A percentile compares a stretch with the other conserved stretches of the same genome.
Evolutionary conservation across 345 rosid genomes (phyloP).

Genomic region (Populus euphratica): DNA sequence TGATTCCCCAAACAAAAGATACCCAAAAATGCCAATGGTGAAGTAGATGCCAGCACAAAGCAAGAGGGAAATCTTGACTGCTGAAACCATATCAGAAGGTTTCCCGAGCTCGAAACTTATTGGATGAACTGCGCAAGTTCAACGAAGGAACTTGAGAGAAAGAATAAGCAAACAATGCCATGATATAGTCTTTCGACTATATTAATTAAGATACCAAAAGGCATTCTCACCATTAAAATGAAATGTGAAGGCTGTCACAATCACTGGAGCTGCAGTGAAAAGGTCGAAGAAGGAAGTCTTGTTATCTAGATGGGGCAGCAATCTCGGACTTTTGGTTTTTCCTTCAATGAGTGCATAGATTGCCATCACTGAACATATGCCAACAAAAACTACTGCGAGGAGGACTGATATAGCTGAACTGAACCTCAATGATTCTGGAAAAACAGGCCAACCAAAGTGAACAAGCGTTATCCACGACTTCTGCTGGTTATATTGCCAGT

Average conservation of each 20-base stretch:
- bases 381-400: constrained; percentile 72
- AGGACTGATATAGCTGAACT: constrained; percentile 62
- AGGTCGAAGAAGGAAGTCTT: constrained; percentile 58
- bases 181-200: not conserved
- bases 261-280: constrained; percentile 86
- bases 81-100: constrained; percentile 58
- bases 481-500: constrained; percentile 1
- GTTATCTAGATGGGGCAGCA: constrained; percentile 52
- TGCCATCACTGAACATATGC: constrained; percentile 61
- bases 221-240: constrained; percentile 69
- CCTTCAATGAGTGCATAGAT: constrained; percentile 59
- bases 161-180: not conserved
- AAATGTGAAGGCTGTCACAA: constrained; percentile 85
- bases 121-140: constrained; percentile 25
- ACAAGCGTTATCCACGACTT: not conserved
- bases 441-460: constrained; percentile 7
- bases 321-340: constrained; percentile 53
- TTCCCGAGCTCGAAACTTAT: constrained; percentile 62
- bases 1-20: constrained; percentile 72
- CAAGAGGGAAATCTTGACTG: constrained; percentile 53
- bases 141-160: not conserved
- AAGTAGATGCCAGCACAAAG: constrained; percentile 64
- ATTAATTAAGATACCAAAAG: not conserved
- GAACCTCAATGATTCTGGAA: constrained; percentile 55
- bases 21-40: constrained; percentile 62